phyloP scores from a whole-genome alignment of 176 grass and related monocot genomes.

The barley (Hordeum vulgare) region DNA sequence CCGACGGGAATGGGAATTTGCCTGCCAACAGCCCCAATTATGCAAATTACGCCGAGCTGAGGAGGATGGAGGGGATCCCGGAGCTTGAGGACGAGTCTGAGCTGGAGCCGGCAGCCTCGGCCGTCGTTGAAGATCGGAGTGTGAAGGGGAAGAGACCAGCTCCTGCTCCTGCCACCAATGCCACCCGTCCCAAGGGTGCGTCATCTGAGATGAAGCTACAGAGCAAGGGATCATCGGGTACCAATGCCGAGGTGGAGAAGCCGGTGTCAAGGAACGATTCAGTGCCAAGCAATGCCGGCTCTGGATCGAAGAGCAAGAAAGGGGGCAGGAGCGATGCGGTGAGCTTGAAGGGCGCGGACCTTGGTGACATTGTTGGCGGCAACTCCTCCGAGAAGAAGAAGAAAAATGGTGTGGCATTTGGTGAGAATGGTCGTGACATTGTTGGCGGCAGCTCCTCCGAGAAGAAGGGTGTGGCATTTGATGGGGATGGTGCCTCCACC shows the following conservation, averaged over 20 bases:
- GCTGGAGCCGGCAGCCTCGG: slow-evolving; percentile 16
- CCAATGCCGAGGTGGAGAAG: not conserved
- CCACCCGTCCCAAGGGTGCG: not conserved
- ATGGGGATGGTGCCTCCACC: not conserved
- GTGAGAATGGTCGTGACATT: not conserved
- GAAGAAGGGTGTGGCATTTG: not conserved
- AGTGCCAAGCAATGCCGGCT: not conserved
- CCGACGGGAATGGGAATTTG: not conserved
- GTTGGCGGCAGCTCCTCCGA: slow-evolving; percentile 6
- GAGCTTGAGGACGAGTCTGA: slow-evolving; percentile 80
- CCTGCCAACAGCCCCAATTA: slow-evolving; percentile 49
- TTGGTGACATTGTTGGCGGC: not conserved
- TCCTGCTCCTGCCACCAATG: not conserved
- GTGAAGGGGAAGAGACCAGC: slow-evolving; percentile 21
- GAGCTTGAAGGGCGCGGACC: not conserved
- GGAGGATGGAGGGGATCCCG: slow-evolving; percentile 82
- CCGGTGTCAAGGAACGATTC: not conserved
- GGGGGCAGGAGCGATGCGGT: slow-evolving; percentile 6
- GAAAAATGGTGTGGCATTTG: not conserved
- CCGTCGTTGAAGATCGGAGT: not conserved
- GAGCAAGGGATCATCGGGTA: not conserved
- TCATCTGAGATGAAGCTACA: slow-evolving; percentile 7
- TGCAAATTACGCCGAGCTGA: slow-evolving; percentile 48
- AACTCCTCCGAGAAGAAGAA: not conserved
- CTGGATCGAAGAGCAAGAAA: slow-evolving; percentile 23